Evolutionary conservation across 1,284 basidiomycete genomes (phyloP), one percentile per base, ranked within the genome.

Genomic region (Boletus albobrunnescens): DNA sequence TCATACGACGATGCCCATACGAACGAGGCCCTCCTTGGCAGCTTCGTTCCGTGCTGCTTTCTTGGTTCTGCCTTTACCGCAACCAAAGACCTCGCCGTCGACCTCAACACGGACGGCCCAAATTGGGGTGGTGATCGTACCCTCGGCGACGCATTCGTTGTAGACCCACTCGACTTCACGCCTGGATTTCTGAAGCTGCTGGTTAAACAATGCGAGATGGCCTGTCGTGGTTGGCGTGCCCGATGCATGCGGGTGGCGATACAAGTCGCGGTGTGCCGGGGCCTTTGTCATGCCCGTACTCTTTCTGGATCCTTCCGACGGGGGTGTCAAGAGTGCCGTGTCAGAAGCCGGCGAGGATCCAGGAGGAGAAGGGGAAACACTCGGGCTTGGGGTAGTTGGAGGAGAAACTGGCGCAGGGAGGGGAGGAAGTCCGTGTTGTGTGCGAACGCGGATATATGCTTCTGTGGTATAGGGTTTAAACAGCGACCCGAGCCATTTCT

Each of bases 201-300:
- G 85, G 59, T 89, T 89, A 72, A 89, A 87, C 36, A 88, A 67
- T 20, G 83, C 79, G 6, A 89, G 74, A 60, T 88, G 81, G 5
- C 86, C 86, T 14, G 74, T 71, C 19, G 73, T 75, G 7, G 59
- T 54, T 9, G 51, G 51, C 10, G 59, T 46, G 39, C 54, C 39
- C 28, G 55, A 35, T 20, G 49, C 44, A 30, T 44, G 41, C 24
- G 53, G 55, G 23, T 53, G 66, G 51, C 52, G 57, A 41, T 31
- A 60, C 40, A 36, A 2, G 55, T 41, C 30, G 45, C 53, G 50
- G 50, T 44, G 36, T 13, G 38, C 12, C 19, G 38, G 33, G 16
- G 17, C n/a, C 41, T 48, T 44, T 6, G 49, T 8, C 24, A 30
- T 5, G 6, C 17, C 17, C 0, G 19, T 27, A 2, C 13, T 30